A percentile compares a stretch with the other conserved stretches of the same genome.
Evolutionary conservation across 2,329 filamentous ascomycete genomes (phyloP).

Genomic region (Domatiomyces globalis): DNA sequence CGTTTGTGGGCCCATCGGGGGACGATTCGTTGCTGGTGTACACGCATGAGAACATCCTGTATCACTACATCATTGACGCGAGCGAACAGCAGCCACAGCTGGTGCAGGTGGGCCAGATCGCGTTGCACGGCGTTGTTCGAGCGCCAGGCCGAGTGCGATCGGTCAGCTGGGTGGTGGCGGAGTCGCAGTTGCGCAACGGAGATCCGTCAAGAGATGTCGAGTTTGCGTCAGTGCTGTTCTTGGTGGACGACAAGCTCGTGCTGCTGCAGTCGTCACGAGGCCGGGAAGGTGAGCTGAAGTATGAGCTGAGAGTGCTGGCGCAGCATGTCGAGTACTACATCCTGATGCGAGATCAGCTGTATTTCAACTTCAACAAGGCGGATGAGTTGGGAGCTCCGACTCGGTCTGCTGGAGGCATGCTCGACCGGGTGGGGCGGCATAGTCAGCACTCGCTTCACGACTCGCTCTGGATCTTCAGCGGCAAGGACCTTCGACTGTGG

Average conservation of each 20-base stretch:
- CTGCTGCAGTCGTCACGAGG: conserved; percentile 75
- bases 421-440: not conserved
- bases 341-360: conserved; percentile 71
- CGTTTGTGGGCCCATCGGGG: conserved; percentile 75
- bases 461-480: conserved; percentile 91
- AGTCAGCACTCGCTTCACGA: conserved; percentile 51
- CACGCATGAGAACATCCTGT: conserved; percentile 88
- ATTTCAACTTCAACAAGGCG: conserved; percentile 33
- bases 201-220: conserved; percentile 93
- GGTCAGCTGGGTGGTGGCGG: conserved; percentile 89
- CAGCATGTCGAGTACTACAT: conserved; percentile 94
- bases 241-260: conserved; percentile 96
- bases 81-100: conserved; percentile 58
- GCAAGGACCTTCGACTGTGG: conserved; percentile 74
- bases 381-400: conserved; percentile 37
- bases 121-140: conserved; percentile 88
- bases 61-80: conserved; percentile 79
- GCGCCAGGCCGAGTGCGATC: conserved; percentile 84
- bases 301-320: conserved; percentile 93
- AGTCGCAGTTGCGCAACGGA: conserved; percentile 73
- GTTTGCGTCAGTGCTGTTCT: conserved; percentile 80
- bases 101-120: conserved; percentile 93
- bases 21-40: conserved; percentile 93
- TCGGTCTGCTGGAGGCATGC: conserved; percentile 32
- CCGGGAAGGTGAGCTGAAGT: conserved; percentile 74